Evolutionary conservation across 176 grass and related monocot genomes (phyloP), one percentile per base, ranked within the genome.

Genomic region (Panicum miliaceum): DNA sequence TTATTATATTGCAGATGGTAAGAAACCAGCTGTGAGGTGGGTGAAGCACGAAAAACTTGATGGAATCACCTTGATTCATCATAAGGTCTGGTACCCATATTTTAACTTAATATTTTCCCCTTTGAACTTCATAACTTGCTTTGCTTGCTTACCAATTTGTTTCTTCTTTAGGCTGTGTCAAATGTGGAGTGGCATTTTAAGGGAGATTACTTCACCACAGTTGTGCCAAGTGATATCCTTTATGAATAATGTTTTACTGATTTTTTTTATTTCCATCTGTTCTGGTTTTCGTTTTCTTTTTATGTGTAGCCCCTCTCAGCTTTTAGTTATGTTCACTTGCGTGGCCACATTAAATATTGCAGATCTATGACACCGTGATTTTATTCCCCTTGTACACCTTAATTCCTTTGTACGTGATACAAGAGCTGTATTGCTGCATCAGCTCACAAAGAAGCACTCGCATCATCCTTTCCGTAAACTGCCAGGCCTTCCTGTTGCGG

Each of bases 181-280:
- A 92, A 86, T 76, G 81, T 98, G 64, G 91, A 96, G 78, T 98
- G 96, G 96, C 96, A 98, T 89, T 91, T 86, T 50, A 98, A 98
- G 87, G 96, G 96, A 76, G 96, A 98, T 78, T 98, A 98, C 84
- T 98, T 96, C 68, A 92, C 91, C 73, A 98, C 96, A 81, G 85
- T 98, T 65, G 91, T 92, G 63, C 96, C 96, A 84, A 92, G 85
- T 94, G 96, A 98, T 98, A 98, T 98, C 96, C 93, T 98, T 84
- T 79, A 64, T 57, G 15, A 59, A 70, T 35, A 23, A 60, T 53
- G 34, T 56, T 14, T 46, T 88, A 8, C 41, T 48, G 41, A 43
- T 64, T 65, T 61, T 26, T 72, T 73, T 63, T 64, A 18, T 77
- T 45, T 71, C 36, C 12, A 58, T 50, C 18, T 82, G 29, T 19